phyloP scores from a whole-genome alignment of 257 asterid genomes.

The Penstemon barbatus region DNA sequence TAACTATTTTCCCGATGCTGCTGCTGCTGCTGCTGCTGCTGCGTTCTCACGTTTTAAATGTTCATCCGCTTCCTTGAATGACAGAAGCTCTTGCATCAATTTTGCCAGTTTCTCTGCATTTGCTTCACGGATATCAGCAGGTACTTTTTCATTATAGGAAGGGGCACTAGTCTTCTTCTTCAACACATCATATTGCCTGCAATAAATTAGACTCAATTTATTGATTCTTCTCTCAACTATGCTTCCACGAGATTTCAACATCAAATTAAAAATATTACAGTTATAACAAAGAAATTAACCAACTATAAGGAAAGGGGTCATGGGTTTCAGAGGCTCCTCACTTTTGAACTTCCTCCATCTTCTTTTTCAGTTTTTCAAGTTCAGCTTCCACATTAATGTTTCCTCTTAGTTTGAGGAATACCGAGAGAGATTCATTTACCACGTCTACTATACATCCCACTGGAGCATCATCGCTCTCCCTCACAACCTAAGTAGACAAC shows the following conservation, averaged over 20 bases:
- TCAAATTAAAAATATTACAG: neutral
- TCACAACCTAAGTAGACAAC: conserved; percentile 50
- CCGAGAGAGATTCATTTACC: conserved; percentile 63
- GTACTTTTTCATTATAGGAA: conserved; percentile 79
- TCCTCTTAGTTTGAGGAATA: conserved; percentile 57
- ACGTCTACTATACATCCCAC: conserved; percentile 65
- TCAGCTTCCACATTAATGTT: conserved; percentile 62
- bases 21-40: conserved; percentile 2
- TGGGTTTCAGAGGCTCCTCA: conserved; percentile 36
- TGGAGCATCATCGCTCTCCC: conserved; percentile 62
- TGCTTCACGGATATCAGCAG: conserved; percentile 51
- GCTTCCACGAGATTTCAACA: neutral
- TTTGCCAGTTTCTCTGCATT: conserved; percentile 57
- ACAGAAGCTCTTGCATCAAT: conserved; percentile 51
- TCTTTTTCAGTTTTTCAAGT: conserved; percentile 73
- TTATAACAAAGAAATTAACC: neutral
- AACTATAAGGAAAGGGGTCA: conserved; percentile 3
- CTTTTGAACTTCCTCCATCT: conserved; percentile 76
- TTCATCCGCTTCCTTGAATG: conserved; percentile 57
- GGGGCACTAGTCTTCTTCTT: conserved; percentile 55
- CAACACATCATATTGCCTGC: conserved; percentile 71
- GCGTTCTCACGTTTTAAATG: conserved; percentile 53
- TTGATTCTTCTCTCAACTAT: neutral
- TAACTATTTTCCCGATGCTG: neutral
- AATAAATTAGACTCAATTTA: conserved; percentile 14